A percentile compares a stretch with the other conserved stretches of the same genome.
These are phyloP conservation scores for Cenchrus purpureus DNA, from an alignment of 176 grass and related monocot species.

Conservation along the genomic window DNA sequence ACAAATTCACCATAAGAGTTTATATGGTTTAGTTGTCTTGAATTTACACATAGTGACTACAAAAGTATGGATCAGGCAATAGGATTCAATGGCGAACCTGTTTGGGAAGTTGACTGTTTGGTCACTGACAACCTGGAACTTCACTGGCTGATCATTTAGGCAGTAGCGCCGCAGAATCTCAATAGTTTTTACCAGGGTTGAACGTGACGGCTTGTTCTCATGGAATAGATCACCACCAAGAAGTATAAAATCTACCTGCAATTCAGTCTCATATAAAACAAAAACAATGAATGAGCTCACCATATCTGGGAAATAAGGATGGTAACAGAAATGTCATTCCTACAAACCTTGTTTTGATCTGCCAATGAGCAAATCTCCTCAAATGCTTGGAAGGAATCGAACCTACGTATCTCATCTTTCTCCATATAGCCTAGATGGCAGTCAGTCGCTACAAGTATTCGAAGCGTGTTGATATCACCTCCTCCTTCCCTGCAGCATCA, in stretches of 20 bases:
- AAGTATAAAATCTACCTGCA: conserved; percentile 81
- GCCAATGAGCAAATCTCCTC: conserved; percentile 89
- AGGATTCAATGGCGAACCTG: not conserved
- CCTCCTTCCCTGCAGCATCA: conserved; percentile 27
- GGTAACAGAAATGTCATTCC: conserved; percentile 1
- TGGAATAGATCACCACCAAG: conserved; percentile 90
- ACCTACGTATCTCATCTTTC: conserved; percentile 91
- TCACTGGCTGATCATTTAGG: conserved; percentile 62
- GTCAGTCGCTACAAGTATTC: conserved; percentile 75
- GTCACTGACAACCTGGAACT: conserved; percentile 86
- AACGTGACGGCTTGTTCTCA: conserved; percentile 84
- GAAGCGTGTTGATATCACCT: conserved; percentile 40
- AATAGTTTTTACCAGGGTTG: conserved; percentile 76
- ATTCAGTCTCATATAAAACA: not conserved
- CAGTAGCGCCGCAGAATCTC: conserved; percentile 76
- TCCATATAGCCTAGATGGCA: conserved; percentile 97
- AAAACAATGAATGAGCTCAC: not conserved
- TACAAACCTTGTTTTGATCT: conserved; percentile 74
- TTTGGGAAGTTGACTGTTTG: conserved; percentile 71
- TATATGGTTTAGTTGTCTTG: not conserved
- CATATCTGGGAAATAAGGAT: not conserved
- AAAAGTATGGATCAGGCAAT: not conserved
- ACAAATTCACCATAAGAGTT: not conserved
- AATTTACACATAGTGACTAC: not conserved
- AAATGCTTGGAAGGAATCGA: conserved; percentile 89